A percentile compares a stretch with the other conserved stretches of the same genome.
Evolutionary conservation across 1,284 basidiomycete genomes (phyloP).

Genomic region (Fomes fomentarius): DNA sequence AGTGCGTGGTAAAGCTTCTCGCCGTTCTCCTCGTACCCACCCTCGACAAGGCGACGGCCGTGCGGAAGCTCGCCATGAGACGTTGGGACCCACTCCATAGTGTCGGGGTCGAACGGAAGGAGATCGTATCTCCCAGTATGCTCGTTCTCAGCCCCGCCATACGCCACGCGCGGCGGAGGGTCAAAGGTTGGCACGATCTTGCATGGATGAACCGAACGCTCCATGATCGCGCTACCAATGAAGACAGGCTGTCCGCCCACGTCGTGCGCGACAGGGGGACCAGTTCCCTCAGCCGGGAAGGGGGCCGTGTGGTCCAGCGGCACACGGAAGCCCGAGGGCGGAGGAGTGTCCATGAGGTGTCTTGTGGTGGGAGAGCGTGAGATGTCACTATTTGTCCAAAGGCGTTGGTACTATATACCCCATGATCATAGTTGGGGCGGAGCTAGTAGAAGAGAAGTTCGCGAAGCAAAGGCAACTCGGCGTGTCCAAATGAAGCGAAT

Average conservation of each 20-base stretch:
- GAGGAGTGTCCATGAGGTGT: no score
- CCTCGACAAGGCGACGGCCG: slow-evolving; percentile 44
- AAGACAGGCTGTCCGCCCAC: slow-evolving; percentile 58
- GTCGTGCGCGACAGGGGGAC: slow-evolving; percentile 54
- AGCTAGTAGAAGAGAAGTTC: no score
- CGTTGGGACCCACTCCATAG: slow-evolving; percentile 74
- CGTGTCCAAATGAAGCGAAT: no score
- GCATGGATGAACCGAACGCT: slow-evolving; percentile 74
- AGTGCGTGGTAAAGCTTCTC: slow-evolving; percentile 41
- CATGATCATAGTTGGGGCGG: no score
- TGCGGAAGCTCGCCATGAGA: slow-evolving; percentile 60
- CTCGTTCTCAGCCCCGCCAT: slow-evolving; percentile 59
- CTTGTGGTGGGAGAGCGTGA: no score
- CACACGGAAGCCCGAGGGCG: slow-evolving; percentile 66
- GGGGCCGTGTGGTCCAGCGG: slow-evolving; percentile 47
- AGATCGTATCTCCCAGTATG: slow-evolving; percentile 72
- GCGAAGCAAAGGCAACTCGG: no score
- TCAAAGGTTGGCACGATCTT: slow-evolving; percentile 65
- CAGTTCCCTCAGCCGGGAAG: slow-evolving; percentile 55
- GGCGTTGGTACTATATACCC: no score
- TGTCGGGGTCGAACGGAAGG: slow-evolving; percentile 62
- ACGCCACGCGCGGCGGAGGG: slow-evolving; percentile 59
- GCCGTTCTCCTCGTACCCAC: slow-evolving; percentile 45
- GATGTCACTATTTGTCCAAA: no score
- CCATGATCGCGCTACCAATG: slow-evolving; percentile 71